phyloP scores from a whole-genome alignment of 441 rosid species.

The Populus hybrid region DNA sequence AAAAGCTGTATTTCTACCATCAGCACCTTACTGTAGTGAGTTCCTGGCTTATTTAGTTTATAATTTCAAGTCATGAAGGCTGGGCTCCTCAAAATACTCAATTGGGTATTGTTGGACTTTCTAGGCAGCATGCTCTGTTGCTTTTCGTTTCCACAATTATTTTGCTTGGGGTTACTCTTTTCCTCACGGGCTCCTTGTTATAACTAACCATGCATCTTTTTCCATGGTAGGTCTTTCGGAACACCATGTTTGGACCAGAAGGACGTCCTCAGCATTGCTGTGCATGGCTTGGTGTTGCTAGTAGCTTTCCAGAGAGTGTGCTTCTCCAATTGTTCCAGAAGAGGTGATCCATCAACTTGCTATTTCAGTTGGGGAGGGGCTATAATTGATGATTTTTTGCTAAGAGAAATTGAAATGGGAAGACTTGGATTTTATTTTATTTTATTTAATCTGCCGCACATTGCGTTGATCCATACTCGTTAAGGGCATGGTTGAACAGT shows the following conservation, averaged over 20 bases:
- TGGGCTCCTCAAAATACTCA: background rate
- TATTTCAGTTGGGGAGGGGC: background rate
- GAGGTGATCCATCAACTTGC: constrained; percentile 54
- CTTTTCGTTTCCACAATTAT: background rate
- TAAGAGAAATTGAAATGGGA: no score
- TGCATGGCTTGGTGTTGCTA: constrained; percentile 99
- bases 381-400: background rate
- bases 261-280: constrained; percentile 99
- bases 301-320: constrained; percentile 95
- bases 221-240: constrained; percentile 78
- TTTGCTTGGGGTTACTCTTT: background rate
- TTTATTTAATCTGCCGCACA: no score
- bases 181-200: background rate
- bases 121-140: background rate
- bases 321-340: constrained; percentile 92
- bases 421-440: no score
- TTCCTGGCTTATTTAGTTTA: constrained; percentile 15
- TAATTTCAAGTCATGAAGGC: constrained; percentile 6
- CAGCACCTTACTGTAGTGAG: constrained; percentile 94
- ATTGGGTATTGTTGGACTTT: background rate
- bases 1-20: constrained; percentile 86
- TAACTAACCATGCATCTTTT: constrained; percentile 14
- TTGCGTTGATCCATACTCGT: no score
- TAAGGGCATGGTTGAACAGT: no score
- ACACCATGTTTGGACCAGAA: constrained; percentile 99